These are phyloP conservation scores for Boechera stricta DNA, from an alignment of 345 rosid genomes.

Conservation along the genomic window DNA sequence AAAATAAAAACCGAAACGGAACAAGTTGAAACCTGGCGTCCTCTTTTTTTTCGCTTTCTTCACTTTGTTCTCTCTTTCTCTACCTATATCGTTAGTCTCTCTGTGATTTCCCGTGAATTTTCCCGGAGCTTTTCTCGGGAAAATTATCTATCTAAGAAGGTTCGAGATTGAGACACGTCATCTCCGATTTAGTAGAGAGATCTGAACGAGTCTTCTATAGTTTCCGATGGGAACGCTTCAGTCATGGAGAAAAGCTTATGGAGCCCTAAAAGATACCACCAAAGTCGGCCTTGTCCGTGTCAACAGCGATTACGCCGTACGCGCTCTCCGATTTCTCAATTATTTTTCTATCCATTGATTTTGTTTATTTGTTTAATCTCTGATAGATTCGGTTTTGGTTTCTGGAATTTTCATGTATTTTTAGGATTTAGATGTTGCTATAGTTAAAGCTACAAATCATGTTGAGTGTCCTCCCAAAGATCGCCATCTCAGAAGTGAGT, in stretches of 20 bases:
- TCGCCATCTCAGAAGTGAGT: conserved; percentile 87
- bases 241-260: conserved; percentile 95
- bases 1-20: conserved; percentile 30
- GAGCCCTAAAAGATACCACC: conserved; percentile 95
- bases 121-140: conserved; percentile 35
- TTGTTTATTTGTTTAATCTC: background rate
- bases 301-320: conserved; percentile 96
- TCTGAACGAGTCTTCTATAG: conserved; percentile 46
- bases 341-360: background rate
- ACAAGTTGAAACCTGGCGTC: background rate
- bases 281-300: conserved; percentile 99
- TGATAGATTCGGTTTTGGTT: conserved; percentile 33
- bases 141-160: background rate
- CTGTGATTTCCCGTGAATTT: conserved; percentile 34
- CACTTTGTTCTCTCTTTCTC: conserved; percentile 27
- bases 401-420: conserved; percentile 30
- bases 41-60: conserved; percentile 13
- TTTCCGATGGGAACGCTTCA: conserved; percentile 87
- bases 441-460: conserved; percentile 83
- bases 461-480: conserved; percentile 99
- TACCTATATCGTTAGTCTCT: background rate
- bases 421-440: conserved; percentile 96
- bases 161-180: conserved; percentile 32
- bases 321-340: conserved; percentile 17
- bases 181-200: conserved; percentile 39